phyloP scores from a whole-genome alignment of 495 filamentous ascomycete species.

The Evansstolkia leycettana region DNA sequence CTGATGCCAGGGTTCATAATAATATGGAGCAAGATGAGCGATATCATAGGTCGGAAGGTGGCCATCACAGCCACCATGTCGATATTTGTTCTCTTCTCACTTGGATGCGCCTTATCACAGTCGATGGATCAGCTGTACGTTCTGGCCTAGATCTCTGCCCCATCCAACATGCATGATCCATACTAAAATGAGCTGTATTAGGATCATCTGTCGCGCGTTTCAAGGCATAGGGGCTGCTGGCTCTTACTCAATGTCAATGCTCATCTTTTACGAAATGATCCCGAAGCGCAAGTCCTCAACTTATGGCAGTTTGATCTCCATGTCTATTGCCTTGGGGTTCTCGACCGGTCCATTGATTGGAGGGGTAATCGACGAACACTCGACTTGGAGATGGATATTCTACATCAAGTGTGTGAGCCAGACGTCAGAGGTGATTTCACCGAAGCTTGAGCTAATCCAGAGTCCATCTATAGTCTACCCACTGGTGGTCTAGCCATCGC shows the following conservation, averaged over 20 bases:
- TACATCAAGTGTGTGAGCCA: conserved; percentile 41
- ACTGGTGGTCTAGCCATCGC: neutral
- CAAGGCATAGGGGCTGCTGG: conserved; percentile 47
- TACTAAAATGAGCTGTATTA: conserved; percentile 7
- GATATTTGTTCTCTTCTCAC: conserved; percentile 42
- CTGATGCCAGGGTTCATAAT: conserved; percentile 35
- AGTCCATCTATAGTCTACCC: conserved; percentile 13
- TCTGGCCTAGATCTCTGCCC: neutral
- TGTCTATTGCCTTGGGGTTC: conserved; percentile 29
- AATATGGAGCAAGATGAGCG: conserved; percentile 46
- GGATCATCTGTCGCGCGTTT: conserved; percentile 40
- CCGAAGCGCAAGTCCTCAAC: conserved; percentile 33
- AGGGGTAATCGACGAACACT: conserved; percentile 42
- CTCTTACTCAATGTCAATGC: conserved; percentile 35
- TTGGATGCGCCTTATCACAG: conserved; percentile 40
- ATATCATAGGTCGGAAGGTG: conserved; percentile 44
- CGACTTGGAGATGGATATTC: conserved; percentile 51
- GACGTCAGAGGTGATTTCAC: no score
- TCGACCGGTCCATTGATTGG: conserved; percentile 43
- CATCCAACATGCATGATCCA: neutral
- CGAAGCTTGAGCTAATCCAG: no score
- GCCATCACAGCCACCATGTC: conserved; percentile 35
- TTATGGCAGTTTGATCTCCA: conserved; percentile 33
- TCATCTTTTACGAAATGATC: conserved; percentile 36
- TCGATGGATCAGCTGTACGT: conserved; percentile 41